Base-by-base conservation (phyloP, 2,329 filamentous ascomycete species). In the Claviceps sp. region DNA sequence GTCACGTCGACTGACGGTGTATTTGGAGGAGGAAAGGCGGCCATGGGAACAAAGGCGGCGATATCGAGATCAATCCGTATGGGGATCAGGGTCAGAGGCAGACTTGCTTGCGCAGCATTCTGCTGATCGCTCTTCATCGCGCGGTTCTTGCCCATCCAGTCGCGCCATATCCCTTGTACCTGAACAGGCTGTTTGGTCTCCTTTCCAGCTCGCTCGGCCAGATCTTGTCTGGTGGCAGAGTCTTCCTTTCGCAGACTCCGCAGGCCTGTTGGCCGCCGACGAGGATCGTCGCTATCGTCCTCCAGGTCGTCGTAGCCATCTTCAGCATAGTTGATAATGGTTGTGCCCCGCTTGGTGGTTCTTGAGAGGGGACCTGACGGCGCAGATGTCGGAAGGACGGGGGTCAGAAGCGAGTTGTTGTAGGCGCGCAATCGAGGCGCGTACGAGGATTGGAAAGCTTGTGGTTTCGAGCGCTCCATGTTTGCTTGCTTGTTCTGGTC, bases 51-150 rank as follows among this genome's bases (percentile, higher is more conserved):
- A 69, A 85, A 93, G 52, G 88, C 75, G 47, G 88, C 84, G 37
- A 98, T 84, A 64, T 97, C 91, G 65, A 97, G 77, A 64, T 98
- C 93, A 68, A 98, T 95, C 54, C 91, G 87, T 61, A 98, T 96
- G 17, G 93, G 93, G 54, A 98, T 91, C 50, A 97, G 75, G 1
- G 89, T 95, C 49, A 95, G 77, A 4, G 93, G 93, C 39, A 98
- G 78, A 48, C 81, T 82, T 39, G 88, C 83, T 60, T 84, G 81
- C 2, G 78, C 78, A 50, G 77, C 76, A 60, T 76, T 79, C 56
- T 82, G 78, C 57, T 80, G 68, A 55, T 84, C 81, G 42, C 75
- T 76, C 48, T 74, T 70, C n/a, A 72, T 65, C 14, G 69, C 65
- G 46, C 73, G 74, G 55, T 78, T 73, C 69, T 91, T 89, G 55